Base-by-base conservation (phyloP, 768 basidiomycete species). In the Inosperma sp. region DNA sequence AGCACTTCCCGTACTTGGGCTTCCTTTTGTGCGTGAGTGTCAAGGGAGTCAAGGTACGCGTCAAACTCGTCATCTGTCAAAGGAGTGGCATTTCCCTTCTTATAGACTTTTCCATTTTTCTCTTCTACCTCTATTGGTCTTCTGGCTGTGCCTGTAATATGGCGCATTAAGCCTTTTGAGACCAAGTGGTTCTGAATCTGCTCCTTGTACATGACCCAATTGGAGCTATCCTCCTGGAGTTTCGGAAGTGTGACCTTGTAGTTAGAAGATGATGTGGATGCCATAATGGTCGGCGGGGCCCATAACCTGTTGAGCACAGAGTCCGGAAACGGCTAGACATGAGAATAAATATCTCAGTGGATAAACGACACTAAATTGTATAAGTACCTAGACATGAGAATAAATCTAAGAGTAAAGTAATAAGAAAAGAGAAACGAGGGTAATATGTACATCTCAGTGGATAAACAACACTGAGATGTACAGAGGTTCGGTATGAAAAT, bases 291-390 rank as follows among this genome's bases (percentile, higher is more conserved):
- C n/a, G 2, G 22, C 56, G 42, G 59, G 63, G 65, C 63, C 60
- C 63, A 66, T 66, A 66, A 66, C 65, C 65, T 65, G 43, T 63
- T 50, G 55, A 48, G 48, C 36, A 16, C 39, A 47, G 52, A 27
- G 34, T 6, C 7, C 6, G n/a, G 7, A 30, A 16, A 37, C 30
- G 4, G 17, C 19, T n/a, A 35, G 34, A 34, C 30, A 27, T 29
- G n/a, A 31, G 9, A 72, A 45, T 54, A 85, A 82, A 35, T 72
- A 65, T 14, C 85, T 85, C 12, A 75, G 72, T 42, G 40, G 23
- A 14, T 23, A 41, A n/a, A 5, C 23, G 27, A 22, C 19, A 22
- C 23, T 22, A 13, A n/a, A 42, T 42, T 42, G 16, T 7, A n/a
- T 42, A 42, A 19, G 26, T 41, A 41, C 37, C 37, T 39, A 39